phyloP scores from a whole-genome alignment of 1,284 basidiomycete genomes.

The Fomitopsis palustris region DNA sequence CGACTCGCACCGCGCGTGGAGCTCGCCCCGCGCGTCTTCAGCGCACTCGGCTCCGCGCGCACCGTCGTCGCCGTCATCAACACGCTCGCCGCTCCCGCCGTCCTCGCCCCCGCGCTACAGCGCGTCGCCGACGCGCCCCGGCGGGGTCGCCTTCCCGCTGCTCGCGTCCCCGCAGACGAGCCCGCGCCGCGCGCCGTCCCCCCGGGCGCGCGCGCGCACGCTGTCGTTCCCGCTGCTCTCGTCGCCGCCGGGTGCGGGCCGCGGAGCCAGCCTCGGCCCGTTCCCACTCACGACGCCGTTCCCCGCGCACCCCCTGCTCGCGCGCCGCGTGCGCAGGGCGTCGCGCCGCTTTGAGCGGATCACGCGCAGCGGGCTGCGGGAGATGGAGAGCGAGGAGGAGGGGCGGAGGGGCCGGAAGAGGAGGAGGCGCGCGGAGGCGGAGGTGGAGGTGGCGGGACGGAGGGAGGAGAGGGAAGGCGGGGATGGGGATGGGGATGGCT shows the following conservation, averaged over 20 bases:
- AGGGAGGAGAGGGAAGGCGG: too few species aligned
- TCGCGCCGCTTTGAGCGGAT: slow-evolving; percentile 24
- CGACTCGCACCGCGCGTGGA: not conserved
- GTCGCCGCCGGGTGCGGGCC: not conserved
- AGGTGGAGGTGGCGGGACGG: not conserved
- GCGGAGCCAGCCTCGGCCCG: slow-evolving; percentile 12
- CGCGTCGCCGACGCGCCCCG: not conserved
- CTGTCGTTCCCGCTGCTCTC: not conserved
- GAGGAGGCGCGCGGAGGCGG: not conserved
- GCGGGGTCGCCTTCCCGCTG: not conserved
- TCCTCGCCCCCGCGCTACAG: slow-evolving; percentile 3
- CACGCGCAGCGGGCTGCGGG: slow-evolving; percentile 23
- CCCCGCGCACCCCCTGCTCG: slow-evolving; percentile 22
- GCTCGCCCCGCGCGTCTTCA: not conserved
- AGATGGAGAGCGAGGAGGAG: slow-evolving; percentile 19
- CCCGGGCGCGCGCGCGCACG: not conserved
- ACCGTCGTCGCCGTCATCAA: not conserved
- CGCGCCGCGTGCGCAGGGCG: slow-evolving; percentile 25
- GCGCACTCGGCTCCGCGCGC: not conserved
- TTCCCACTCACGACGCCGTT: slow-evolving; percentile 25
- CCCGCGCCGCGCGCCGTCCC: not conserved
- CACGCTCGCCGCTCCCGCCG: not conserved
- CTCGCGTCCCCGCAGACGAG: not conserved
- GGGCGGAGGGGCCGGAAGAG: slow-evolving; percentile 3
- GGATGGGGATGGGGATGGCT: too few species aligned